Conservation (phyloP, 1,284 basidiomycete species). For the Psilocybe mexicana region DNA sequence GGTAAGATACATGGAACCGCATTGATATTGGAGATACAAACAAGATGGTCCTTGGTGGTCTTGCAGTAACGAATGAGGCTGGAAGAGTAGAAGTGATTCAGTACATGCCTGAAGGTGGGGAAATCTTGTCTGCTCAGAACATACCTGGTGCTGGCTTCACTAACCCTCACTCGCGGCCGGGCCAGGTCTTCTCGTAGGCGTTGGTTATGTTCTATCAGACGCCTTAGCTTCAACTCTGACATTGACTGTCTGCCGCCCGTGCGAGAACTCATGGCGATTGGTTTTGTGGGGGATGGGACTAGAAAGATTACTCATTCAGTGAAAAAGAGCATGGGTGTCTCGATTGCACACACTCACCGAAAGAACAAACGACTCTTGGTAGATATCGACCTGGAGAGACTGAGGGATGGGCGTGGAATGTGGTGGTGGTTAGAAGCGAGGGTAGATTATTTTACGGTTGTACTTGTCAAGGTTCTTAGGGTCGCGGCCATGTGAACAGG, state of each 20-base stretch:
- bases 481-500: conserved; percentile 30
- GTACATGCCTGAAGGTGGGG: conserved; percentile 7
- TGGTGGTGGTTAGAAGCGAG: conserved; percentile 28
- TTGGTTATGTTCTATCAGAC: conserved; percentile 92
- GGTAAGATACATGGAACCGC: not conserved
- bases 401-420: conserved; percentile 18
- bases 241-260: conserved; percentile 68
- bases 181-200: conserved; percentile 89
- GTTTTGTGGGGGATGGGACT: conserved; percentile 11
- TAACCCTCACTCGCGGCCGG: conserved; percentile 85
- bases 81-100: conserved; percentile 4
- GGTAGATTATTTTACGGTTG: conserved; percentile 30
- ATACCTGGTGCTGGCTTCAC: conserved; percentile 88
- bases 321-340: conserved; percentile 2
- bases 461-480: conserved; percentile 24
- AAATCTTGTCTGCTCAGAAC: not conserved
- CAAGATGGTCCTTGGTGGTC: conserved; percentile 86
- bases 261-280: conserved; percentile 37
- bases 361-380: conserved; percentile 6
- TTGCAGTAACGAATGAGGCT: conserved; percentile 91
- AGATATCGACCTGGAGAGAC: not conserved
- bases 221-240: conserved; percentile 95
- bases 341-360: not conserved
- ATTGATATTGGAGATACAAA: conserved; percentile 38
- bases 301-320: not conserved